These are phyloP conservation scores for Plantago elongata DNA, from an alignment of 257 asterid species.

Conservation along the genomic window DNA sequence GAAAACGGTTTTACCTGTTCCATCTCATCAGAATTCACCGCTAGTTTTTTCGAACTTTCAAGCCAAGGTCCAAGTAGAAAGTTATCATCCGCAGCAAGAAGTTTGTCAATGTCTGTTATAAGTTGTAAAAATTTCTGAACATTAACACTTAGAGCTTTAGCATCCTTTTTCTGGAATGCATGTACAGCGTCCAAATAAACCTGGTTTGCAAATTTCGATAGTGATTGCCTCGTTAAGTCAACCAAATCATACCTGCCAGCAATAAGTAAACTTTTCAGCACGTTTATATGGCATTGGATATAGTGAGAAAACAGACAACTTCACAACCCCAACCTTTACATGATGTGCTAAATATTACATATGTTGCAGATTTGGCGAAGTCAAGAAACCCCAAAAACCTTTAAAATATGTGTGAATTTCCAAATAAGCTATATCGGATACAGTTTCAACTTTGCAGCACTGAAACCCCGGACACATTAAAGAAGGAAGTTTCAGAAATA, in stretches of 20 bases:
- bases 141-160: conserved; percentile 44
- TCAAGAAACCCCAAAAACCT: too few species aligned
- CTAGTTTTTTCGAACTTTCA: conserved; percentile 67
- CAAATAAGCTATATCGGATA: too few species aligned
- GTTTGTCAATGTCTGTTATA: conserved; percentile 77
- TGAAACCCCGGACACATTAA: too few species aligned
- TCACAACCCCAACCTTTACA: too few species aligned
- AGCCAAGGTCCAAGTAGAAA: conserved; percentile 93
- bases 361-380: too few species aligned
- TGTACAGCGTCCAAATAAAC: conserved; percentile 65
- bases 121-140: conserved; percentile 66
- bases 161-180: conserved; percentile 59
- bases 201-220: conserved; percentile 91
- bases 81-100: conserved; percentile 81
- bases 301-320: not conserved
- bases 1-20: conserved; percentile 49
- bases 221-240: conserved; percentile 81
- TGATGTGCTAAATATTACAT: too few species aligned
- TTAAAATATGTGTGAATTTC: too few species aligned
- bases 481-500: too few species aligned
- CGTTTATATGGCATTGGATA: conserved; percentile 7
- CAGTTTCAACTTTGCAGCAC: too few species aligned
- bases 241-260: conserved; percentile 86
- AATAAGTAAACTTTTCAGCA: conserved; percentile 15
- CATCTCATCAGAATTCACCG: conserved; percentile 53